Base-by-base conservation (phyloP, 805 yeast species). In the Zygoascus bituminiphila region DNA sequence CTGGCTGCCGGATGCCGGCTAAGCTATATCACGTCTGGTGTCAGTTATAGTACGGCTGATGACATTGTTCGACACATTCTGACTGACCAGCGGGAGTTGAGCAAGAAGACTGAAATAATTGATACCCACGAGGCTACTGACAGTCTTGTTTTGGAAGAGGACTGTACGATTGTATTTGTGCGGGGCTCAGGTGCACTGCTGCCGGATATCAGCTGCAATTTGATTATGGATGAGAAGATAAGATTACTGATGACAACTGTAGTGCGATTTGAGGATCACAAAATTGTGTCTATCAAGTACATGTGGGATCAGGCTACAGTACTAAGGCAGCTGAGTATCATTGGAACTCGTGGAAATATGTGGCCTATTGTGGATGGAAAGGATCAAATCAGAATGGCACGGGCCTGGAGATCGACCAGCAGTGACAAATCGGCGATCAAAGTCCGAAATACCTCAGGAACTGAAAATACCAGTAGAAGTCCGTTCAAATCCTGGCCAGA, bases 221-320 rank as follows among this genome's bases (percentile, higher is more conserved):
- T 59, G 39, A 56, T 59, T 2, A 55, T 54, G 5, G 60, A 57
- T 46, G 54, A 58, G 42, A 51, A 55, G 41, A 59, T 50, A 7
- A 40, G 36, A n/a, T 44, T 56, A 10, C 49, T 56, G 21, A 39
- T 59, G 23, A 29, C 47, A 7, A 54, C 51, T 25, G 42, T 53
- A 26, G 53, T 53, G 12, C 31, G 48, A 25, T 55, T 53, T 21
- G 44, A 49, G 12, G 50, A 24, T 12, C 41, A 20, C 39, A 43
- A 48, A 48, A 57, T 59, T 35, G 33, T 7, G 4, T 39, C 49
- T 23, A 50, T 59, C 31, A 37, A 55, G 39, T 42, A 51, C 21
- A 45, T 50, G 38, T 59, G 63, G 62, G 62, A 60, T 42, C 61
- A 59, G 52, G 60, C 53, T 7, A 47, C 61, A 2, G 46, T 60